A percentile compares a stretch with the other conserved stretches of the same genome.
Evolutionary conservation across 1,139 yeast species (phyloP).

Genomic region (Meyerozyma guilliermondii): DNA sequence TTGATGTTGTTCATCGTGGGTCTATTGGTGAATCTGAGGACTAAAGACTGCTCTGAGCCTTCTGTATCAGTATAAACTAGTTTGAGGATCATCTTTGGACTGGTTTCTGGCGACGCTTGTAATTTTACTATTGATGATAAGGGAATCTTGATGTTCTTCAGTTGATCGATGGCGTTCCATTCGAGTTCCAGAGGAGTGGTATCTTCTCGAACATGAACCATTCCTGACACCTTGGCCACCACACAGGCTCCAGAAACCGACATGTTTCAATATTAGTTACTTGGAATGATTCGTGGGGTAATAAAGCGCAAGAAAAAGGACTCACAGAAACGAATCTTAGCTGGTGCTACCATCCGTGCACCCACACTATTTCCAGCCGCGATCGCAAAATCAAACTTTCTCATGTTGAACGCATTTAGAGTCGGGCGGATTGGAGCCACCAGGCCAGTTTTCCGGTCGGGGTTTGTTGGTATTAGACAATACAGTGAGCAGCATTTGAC

Average conservation of each 20-base stretch:
- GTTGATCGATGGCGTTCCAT: constrained; percentile 70
- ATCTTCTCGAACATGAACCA: constrained; percentile 62
- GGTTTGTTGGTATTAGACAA: neutral
- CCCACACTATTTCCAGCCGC: neutral
- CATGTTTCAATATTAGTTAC: neutral
- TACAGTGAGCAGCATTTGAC: neutral
- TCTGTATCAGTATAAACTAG: constrained; percentile 37
- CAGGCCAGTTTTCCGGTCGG: neutral
- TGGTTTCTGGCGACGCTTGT: constrained; percentile 70
- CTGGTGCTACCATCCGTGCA: neutral
- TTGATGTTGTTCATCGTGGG: constrained; percentile 74
- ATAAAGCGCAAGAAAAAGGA: too few species aligned
- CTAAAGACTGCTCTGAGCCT: constrained; percentile 38
- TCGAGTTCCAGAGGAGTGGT: constrained; percentile 56
- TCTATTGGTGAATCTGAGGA: constrained; percentile 64
- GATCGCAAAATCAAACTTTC: neutral
- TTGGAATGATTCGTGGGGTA: too few species aligned
- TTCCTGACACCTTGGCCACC: constrained; percentile 62
- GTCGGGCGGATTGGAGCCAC: neutral
- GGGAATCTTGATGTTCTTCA: constrained; percentile 42
- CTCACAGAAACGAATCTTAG: too few species aligned
- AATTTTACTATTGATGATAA: constrained; percentile 53
- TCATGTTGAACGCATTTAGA: neutral
- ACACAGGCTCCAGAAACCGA: constrained; percentile 60
- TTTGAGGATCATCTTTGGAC: constrained; percentile 66